Conservation (phyloP, 2,329 filamentous ascomycete species). For the Blastomyces gilchristii region DNA sequence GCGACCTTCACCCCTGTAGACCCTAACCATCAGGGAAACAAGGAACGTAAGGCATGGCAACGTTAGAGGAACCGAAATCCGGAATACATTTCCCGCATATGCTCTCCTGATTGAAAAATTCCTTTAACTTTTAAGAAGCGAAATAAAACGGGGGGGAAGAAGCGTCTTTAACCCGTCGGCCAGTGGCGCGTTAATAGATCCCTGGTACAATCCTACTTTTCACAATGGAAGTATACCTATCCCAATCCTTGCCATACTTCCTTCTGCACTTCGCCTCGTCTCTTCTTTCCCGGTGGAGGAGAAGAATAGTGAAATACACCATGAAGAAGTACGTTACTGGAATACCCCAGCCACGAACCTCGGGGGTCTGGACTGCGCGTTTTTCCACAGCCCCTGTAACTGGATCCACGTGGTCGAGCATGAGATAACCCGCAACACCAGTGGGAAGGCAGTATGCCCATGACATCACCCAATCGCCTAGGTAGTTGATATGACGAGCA, state of each 20-base stretch:
- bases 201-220: conserved; percentile 15
- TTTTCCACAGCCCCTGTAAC: conserved; percentile 8
- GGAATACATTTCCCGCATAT: neutral
- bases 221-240: conserved; percentile 14
- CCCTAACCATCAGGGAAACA: neutral
- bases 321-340: conserved; percentile 17
- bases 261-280: conserved; percentile 17
- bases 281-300: conserved; percentile 18
- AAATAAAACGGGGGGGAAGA: neutral
- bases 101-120: neutral
- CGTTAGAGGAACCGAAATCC: neutral
- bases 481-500: conserved; percentile 17
- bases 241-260: conserved; percentile 18
- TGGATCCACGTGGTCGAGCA: conserved; percentile 8
- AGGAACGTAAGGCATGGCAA: neutral
- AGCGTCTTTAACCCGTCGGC: neutral
- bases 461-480: conserved; percentile 17
- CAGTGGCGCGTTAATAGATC: conserved; percentile 9
- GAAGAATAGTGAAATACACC: conserved; percentile 17
- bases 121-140: neutral
- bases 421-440: conserved; percentile 16
- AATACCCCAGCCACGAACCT: conserved; percentile 15
- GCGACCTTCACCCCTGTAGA: neutral
- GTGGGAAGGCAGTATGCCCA: conserved; percentile 17
- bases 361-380: conserved; percentile 9